phyloP scores from a whole-genome alignment of 768 basidiomycete genomes.

The Piloderma croceum region DNA sequence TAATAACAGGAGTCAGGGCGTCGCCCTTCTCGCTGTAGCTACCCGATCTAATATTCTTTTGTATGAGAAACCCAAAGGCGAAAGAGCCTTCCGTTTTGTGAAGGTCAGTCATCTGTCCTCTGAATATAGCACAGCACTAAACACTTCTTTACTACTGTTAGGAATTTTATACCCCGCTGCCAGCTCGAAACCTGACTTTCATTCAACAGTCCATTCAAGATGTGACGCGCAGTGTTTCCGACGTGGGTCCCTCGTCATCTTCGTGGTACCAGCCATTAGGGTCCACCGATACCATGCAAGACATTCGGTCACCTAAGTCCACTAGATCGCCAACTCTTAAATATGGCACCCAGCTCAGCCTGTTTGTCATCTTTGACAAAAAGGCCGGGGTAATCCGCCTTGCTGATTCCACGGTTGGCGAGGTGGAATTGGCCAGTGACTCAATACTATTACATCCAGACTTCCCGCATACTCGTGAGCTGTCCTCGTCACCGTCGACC shows the following conservation, averaged over 20 bases:
- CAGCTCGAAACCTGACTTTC: conserved; percentile 62
- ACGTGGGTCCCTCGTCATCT: conserved; percentile 28
- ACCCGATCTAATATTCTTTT: conserved; percentile 68
- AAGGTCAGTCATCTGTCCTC: conserved; percentile 43
- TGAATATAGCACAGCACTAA: background rate
- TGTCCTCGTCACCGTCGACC: conserved; percentile 24
- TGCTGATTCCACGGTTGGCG: conserved; percentile 74
- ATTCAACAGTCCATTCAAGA: conserved; percentile 65
- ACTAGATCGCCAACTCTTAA: conserved; percentile 30
- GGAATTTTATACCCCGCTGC: conserved; percentile 81
- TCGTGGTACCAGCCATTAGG: too few species aligned
- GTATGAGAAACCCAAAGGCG: conserved; percentile 78
- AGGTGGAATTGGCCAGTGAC: conserved; percentile 57
- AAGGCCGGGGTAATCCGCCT: conserved; percentile 81
- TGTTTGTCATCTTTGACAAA: conserved; percentile 86
- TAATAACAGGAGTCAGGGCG: conserved; percentile 39
- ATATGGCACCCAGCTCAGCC: conserved; percentile 66
- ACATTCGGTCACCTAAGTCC: too few species aligned
- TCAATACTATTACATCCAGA: conserved; percentile 10
- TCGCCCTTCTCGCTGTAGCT: conserved; percentile 63
- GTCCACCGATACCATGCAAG: conserved; percentile 32
- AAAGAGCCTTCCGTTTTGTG: conserved; percentile 76
- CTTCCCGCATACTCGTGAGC: conserved; percentile 20
- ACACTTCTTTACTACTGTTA: conserved; percentile 30
- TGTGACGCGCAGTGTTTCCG: conserved; percentile 37